Base-by-base conservation (phyloP, 495 filamentous ascomycete species). In the Aspergillus ellipticus region DNA sequence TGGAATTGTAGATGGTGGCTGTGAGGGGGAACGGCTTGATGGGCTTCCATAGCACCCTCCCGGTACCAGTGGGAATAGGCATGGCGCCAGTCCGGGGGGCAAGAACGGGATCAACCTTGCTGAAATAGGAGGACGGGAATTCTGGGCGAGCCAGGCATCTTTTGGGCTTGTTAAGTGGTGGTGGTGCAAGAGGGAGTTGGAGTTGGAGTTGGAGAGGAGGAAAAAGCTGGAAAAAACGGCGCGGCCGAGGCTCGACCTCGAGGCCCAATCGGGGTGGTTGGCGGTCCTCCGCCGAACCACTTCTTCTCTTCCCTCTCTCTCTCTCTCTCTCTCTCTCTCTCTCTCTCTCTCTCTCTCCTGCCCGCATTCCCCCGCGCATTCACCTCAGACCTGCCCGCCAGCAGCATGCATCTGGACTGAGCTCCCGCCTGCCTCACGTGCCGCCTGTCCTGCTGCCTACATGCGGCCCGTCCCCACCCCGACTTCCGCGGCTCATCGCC, bases 21-120 rank as follows among this genome's bases (percentile, higher is more conserved):
- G 62, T 68, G 28, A 70, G 6, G 17, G 71, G 69, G 21, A 55
- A 66, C 1, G 54, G 54, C 3, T 45, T 7, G 20, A 60, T 0
- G 13, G 59, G 29, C 7, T 3, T 28, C 24, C 24, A 28, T 28
- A 28, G 4, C 24, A 28, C 24, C 24, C 24, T 3, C 24, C 7
- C 7, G 24, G 24, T 28, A 3, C 4, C 24, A 28, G 24, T 28
- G 4, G 24, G 7, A 7, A 28, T 4, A 7, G 24, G 24, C 4
- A 28, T 28, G 24, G 3, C 7, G 24, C 24, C n/a, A n/a, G n/a
- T n/a, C n/a, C n/a, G n/a, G n/a, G n/a, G n/a, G n/a, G 2, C 9
- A 33, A 1, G 5, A 4, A 39, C 11, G 11, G 5, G 35, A 39
- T 39, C 35, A 39, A n/a, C 35, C 11, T 39, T 39, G 13, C 35